phyloP scores from a whole-genome alignment of 768 basidiomycete species.

The Coprinellus micaceus region DNA sequence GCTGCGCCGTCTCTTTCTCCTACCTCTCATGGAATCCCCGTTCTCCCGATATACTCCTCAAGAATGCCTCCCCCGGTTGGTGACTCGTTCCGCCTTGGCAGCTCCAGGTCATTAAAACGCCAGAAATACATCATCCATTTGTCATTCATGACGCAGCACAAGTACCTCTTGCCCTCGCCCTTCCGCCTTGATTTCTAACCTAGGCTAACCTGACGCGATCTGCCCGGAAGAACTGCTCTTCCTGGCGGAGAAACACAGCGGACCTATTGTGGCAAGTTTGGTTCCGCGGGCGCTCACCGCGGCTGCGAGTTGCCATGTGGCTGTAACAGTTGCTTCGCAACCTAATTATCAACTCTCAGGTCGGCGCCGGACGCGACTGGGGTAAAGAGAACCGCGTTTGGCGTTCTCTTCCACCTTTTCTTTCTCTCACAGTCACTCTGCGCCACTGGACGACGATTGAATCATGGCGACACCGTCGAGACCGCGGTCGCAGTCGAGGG shows the following conservation, averaged over 20 bases:
- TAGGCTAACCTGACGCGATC: too few relatives aligned
- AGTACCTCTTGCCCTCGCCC: too few relatives aligned
- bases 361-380: constrained; percentile 48
- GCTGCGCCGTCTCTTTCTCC: too few relatives aligned
- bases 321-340: constrained; percentile 6
- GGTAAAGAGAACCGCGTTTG: constrained; percentile 22
- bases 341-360: constrained; percentile 24
- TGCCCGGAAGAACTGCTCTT: not conserved
- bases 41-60: too few relatives aligned
- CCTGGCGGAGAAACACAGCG: not conserved
- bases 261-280: constrained; percentile 18
- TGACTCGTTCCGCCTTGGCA: too few relatives aligned
- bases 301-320: constrained; percentile 7
- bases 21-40: too few relatives aligned
- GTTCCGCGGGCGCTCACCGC: constrained; percentile 7
- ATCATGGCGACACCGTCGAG: constrained; percentile 38
- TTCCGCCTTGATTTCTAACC: too few relatives aligned
- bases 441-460: not conserved
- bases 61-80: too few relatives aligned
- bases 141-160: too few relatives aligned
- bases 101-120: too few relatives aligned
- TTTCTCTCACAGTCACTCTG: constrained; percentile 5
- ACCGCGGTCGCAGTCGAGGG: constrained; percentile 33
- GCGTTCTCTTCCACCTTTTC: constrained; percentile 10
- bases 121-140: too few relatives aligned